phyloP scores from a whole-genome alignment of 2,329 filamentous ascomycete species.

The Cercospora zeina region DNA sequence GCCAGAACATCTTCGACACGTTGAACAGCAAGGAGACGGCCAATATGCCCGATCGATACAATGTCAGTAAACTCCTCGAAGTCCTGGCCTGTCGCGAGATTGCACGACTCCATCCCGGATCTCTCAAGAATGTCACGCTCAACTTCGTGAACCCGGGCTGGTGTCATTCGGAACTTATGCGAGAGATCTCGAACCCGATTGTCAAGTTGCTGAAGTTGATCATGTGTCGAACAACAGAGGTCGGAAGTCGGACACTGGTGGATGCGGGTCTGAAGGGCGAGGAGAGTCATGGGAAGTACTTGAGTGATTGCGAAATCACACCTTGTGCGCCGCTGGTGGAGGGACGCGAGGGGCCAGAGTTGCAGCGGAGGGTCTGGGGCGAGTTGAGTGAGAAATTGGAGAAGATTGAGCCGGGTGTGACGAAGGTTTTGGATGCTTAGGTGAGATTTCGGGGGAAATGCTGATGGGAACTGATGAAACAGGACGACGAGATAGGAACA shows the following conservation, averaged over 20 bases:
- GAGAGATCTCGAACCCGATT: constrained; percentile 31
- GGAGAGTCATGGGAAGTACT: constrained; percentile 46
- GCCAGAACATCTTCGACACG: constrained; percentile 41
- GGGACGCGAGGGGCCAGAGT: constrained; percentile 41
- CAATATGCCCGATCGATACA: constrained; percentile 48
- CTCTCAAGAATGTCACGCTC: constrained; percentile 46
- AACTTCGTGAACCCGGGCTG: constrained; percentile 57
- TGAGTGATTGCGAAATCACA: constrained; percentile 39
- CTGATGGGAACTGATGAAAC: not conserved
- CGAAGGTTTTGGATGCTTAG: constrained; percentile 26
- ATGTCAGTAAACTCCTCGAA: constrained; percentile 52
- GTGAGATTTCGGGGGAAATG: not conserved
- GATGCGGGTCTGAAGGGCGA: constrained; percentile 41
- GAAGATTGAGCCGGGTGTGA: constrained; percentile 40
- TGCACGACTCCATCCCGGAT: constrained; percentile 30
- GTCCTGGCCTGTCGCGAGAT: constrained; percentile 47
- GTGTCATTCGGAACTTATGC: constrained; percentile 51
- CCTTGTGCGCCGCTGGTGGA: constrained; percentile 40
- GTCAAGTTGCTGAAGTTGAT: constrained; percentile 27
- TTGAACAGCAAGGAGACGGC: constrained; percentile 43
- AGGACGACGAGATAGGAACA: not conserved
- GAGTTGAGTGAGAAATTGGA: constrained; percentile 46
- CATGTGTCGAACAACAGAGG: constrained; percentile 43
- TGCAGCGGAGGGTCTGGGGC: constrained; percentile 44
- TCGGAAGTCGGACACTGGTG: constrained; percentile 46